Percentiles rank a stretch among this genome's conserved stretches.
Conservation (phyloP, 768 basidiomycete species). For the Amanita pseudoporphyria region DNA sequence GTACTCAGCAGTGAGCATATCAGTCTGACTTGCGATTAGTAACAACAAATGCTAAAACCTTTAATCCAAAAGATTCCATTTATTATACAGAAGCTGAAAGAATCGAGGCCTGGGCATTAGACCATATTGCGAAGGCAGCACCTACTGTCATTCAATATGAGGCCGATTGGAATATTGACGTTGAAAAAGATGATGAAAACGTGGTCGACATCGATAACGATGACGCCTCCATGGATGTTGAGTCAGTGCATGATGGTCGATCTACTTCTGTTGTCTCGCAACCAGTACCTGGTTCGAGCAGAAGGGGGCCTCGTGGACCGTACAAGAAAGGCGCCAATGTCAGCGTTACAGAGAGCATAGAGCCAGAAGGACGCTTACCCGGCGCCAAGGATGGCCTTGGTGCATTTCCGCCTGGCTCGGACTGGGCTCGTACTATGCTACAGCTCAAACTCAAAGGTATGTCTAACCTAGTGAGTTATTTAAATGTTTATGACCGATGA, state of each 20-base stretch:
- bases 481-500: neutral
- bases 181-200: conserved; percentile 56
- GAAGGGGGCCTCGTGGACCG: conserved; percentile 41
- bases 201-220: conserved; percentile 31
- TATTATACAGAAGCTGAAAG: conserved; percentile 68
- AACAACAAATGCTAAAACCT: conserved; percentile 61
- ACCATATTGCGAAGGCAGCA: conserved; percentile 64
- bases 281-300: conserved; percentile 25
- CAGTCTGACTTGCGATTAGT: conserved; percentile 68
- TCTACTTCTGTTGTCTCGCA: conserved; percentile 39
- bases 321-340: conserved; percentile 34
- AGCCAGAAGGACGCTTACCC: conserved; percentile 63
- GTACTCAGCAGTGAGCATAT: conserved; percentile 4
- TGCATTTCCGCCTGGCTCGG: conserved; percentile 59
- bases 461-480: neutral
- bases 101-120: conserved; percentile 60
- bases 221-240: conserved; percentile 31
- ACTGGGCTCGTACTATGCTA: conserved; percentile 66
- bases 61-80: conserved; percentile 67
- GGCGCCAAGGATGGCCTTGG: conserved; percentile 72
- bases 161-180: conserved; percentile 77
- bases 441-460: conserved; percentile 68
- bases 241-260: conserved; percentile 25
- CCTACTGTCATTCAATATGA: conserved; percentile 74
- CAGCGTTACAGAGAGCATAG: conserved; percentile 38